A percentile compares a stretch with the other conserved stretches of the same genome.
These are phyloP conservation scores for Imleria badia DNA, from an alignment of 768 basidiomycete species.

Conservation along the genomic window DNA sequence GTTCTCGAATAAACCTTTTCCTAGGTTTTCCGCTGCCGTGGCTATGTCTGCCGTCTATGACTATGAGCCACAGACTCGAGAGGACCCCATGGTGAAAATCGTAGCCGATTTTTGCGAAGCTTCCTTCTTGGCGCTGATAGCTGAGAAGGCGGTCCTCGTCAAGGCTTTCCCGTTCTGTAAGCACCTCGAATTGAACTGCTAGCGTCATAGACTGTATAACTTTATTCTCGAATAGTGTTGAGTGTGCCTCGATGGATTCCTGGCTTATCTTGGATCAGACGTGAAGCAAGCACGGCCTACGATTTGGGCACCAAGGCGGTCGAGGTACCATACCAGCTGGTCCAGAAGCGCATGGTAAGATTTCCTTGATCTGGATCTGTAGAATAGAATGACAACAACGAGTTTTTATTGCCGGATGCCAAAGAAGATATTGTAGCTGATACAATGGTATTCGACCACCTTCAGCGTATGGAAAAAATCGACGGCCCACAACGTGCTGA, in stretches of 20 bases:
- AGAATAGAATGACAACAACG: neutral
- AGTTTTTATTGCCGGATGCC: neutral
- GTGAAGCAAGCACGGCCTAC: conserved; percentile 19
- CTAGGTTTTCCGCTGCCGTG: neutral
- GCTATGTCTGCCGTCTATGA: neutral
- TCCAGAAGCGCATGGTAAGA: neutral
- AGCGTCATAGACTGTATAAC: neutral
- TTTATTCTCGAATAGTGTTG: neutral
- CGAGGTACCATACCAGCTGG: neutral
- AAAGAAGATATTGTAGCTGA: neutral
- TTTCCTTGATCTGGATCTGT: neutral
- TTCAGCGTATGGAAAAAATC: neutral
- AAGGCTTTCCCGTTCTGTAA: conserved; percentile 4
- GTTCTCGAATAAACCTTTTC: neutral
- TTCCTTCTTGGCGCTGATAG: neutral
- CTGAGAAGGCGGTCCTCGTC: conserved; percentile 7
- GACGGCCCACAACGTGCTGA: neutral
- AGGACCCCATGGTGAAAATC: neutral
- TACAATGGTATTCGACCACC: neutral
- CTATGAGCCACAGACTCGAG: neutral
- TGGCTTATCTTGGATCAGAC: conserved; percentile 35
- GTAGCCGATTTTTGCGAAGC: neutral
- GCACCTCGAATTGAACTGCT: neutral
- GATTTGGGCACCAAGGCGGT: neutral
- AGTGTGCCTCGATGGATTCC: conserved; percentile 34